Conservation (phyloP, 78 protist genomes). For the Pigoraptor vietnamica region DNA sequence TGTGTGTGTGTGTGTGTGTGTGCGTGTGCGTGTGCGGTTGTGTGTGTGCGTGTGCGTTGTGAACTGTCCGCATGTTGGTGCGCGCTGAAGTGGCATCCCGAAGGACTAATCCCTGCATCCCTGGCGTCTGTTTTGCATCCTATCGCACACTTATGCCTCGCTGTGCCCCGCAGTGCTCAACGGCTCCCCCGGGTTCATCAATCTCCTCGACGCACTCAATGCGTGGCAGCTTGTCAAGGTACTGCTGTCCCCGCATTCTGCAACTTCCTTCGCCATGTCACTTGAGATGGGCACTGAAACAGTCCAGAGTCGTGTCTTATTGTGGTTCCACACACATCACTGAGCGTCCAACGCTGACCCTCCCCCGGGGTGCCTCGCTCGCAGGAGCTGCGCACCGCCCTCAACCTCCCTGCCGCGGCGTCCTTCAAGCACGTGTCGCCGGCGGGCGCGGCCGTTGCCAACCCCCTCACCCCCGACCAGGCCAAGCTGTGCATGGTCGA, state of each 20-base stretch:
- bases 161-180: slow-evolving; percentile 12
- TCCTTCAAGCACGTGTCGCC: slow-evolving; percentile 86
- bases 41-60: neutral
- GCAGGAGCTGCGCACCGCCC: slow-evolving; percentile 39
- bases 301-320: neutral
- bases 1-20: neutral
- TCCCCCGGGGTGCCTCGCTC: neutral
- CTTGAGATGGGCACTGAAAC: neutral
- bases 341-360: neutral
- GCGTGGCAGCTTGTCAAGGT: slow-evolving; percentile 51
- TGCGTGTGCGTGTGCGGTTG: neutral
- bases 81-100: neutral
- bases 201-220: slow-evolving; percentile 75
- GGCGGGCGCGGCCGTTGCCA: slow-evolving; percentile 59
- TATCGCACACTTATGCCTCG: too few relatives aligned
- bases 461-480: slow-evolving; percentile 33
- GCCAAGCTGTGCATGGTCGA: slow-evolving; percentile 47
- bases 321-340: neutral
- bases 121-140: too few relatives aligned
- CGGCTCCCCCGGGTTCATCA: slow-evolving; percentile 77
- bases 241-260: too few relatives aligned
- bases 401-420: slow-evolving; percentile 72
- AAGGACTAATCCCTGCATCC: too few relatives aligned
- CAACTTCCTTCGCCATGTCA: too few relatives aligned
- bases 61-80: neutral